A percentile compares a stretch with the other conserved stretches of the same genome.
phyloP scores from a whole-genome alignment of 192 early-diverging fungal genomes.

The Oehlia diaphana region DNA sequence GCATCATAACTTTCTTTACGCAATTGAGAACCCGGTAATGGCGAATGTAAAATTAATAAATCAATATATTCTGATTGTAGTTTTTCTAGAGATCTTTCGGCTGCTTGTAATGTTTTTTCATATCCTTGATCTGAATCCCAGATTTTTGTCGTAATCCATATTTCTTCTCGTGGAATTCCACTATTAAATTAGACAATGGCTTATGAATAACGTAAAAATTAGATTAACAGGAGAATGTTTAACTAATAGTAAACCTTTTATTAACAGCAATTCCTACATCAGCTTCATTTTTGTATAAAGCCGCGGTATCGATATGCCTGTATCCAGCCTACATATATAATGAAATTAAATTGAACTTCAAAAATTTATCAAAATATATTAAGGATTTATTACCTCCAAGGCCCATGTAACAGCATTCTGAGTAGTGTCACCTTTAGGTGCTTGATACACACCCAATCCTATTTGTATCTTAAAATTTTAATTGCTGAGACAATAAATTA shows the following conservation, averaged over 20 bases:
- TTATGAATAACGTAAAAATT: background rate
- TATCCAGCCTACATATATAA: constrained; percentile 45
- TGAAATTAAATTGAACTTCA: background rate
- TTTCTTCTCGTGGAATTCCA: constrained; percentile 47
- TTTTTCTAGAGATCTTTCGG: constrained; percentile 51
- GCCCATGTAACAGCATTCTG: background rate
- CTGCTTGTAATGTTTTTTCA: constrained; percentile 48
- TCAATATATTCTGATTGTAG: constrained; percentile 61
- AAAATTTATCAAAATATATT: background rate
- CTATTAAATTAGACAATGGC: background rate
- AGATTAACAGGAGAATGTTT: background rate
- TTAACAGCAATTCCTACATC: constrained; percentile 46
- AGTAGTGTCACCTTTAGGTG: background rate
- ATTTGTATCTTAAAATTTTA: background rate
- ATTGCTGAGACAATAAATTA: background rate
- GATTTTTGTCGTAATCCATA: constrained; percentile 69
- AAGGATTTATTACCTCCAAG: background rate
- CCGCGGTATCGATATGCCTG: constrained; percentile 57
- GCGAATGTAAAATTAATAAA: constrained; percentile 62
- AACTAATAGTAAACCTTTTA: constrained; percentile 35
- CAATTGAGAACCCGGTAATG: constrained; percentile 47
- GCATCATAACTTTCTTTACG: constrained; percentile 52
- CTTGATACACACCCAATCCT: background rate
- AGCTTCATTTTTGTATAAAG: constrained; percentile 44
- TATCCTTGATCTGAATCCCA: constrained; percentile 53